These are phyloP conservation scores for Turritis glabra DNA, from an alignment of 345 rosid genomes.

Conservation along the genomic window DNA sequence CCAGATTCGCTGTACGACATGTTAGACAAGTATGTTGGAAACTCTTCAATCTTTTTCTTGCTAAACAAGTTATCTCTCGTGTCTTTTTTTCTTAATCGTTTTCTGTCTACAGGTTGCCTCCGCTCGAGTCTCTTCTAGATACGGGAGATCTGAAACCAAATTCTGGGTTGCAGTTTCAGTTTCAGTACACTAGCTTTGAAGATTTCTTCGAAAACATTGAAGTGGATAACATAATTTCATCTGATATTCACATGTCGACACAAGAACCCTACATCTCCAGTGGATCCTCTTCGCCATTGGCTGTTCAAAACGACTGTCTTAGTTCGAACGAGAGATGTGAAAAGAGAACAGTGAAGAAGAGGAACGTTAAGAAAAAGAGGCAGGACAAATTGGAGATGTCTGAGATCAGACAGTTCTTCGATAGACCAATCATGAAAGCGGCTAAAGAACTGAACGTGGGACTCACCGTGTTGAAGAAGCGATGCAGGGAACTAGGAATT, in stretches of 20 bases:
- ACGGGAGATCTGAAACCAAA: neutral
- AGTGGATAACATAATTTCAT: slow-evolving; percentile 6
- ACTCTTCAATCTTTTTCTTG: slow-evolving; percentile 4
- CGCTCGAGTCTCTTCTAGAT: slow-evolving; percentile 13
- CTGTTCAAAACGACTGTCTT: neutral
- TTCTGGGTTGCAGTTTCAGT: neutral
- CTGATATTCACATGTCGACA: slow-evolving; percentile 21
- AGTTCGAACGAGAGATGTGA: neutral
- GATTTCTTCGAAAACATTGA: slow-evolving; percentile 32
- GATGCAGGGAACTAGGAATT: slow-evolving; percentile 76
- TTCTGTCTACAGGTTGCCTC: slow-evolving; percentile 28
- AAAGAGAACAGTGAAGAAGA: slow-evolving; percentile 18
- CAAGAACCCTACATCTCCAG: slow-evolving; percentile 28
- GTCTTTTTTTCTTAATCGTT: neutral
- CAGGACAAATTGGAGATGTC: slow-evolving; percentile 42
- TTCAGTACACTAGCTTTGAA: slow-evolving; percentile 13
- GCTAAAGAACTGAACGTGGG: slow-evolving; percentile 76
- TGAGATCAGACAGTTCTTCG: slow-evolving; percentile 56
- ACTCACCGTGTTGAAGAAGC: slow-evolving; percentile 65
- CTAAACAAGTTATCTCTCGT: slow-evolving; percentile 15
- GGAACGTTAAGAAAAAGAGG: slow-evolving; percentile 17
- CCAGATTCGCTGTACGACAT: slow-evolving; percentile 29
- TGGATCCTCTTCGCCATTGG: neutral
- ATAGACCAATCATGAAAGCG: slow-evolving; percentile 60
- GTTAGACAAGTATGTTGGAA: slow-evolving; percentile 11